Base-by-base conservation (phyloP, 2,329 filamentous ascomycete genomes). In the Neocatenulostroma microsporum region DNA sequence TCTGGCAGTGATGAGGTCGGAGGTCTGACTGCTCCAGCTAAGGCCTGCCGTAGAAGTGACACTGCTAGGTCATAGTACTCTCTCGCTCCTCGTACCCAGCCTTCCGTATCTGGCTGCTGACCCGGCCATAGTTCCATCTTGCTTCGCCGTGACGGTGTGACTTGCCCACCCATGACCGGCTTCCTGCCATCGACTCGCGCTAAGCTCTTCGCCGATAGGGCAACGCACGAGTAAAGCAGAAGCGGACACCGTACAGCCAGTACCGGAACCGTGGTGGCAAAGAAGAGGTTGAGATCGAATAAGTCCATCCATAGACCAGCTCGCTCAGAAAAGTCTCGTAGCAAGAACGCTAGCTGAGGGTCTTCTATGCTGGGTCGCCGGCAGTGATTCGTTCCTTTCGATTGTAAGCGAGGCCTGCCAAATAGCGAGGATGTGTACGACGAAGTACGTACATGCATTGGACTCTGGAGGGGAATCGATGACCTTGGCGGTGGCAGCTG, bases 121-220 rank as follows among this genome's bases (percentile, higher is more conserved):
- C 53, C 48, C 8, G 71, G 68, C 53, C 69, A 75, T 2, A 62
- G 46, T 47, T 76, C 70, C 55, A 70, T 72, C 6, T 62, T 62
- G 15, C 68, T 63, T 51, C 68, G 41, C 17, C 41, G 32, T n/a
- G 31, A 30, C 11, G 39, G 34, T 11, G 45, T 44, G 5, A 40
- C 38, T 54, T 66, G 63, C 3, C 70, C 71, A 34, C 69, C 68
- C 47, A 70, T 61, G 15, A 66, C 51, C 2, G 69, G 64, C 44
- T 74, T 74, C 21, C 61, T 59, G 2, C 69, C 70, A 41, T 69
- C 62, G 3, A 77, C 69, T 29, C 71, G 66, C 13, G 69, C 69
- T 12, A 79, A 59, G 46, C 77, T 72, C 51, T 80, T 80, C 10
- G 76, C 76, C 5, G 75, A 70, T 45, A 76, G 72, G 17, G 76